Evolutionary conservation across 495 filamentous ascomycete species (phyloP).

Genomic region (Aspergillus nidulans): DNA sequence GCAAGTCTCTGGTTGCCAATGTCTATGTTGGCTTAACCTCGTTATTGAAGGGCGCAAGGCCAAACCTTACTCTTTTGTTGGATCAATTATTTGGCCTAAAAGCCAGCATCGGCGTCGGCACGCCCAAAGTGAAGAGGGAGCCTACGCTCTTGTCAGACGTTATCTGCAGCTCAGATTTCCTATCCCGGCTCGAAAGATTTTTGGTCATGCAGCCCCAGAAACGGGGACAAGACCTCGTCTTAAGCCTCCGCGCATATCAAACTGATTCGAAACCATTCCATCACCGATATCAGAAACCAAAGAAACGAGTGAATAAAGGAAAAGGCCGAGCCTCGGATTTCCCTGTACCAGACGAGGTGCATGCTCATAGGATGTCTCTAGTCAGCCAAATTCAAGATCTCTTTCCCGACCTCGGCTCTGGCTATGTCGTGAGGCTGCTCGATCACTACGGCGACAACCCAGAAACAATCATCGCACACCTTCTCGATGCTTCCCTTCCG

Average conservation of each 20-base stretch:
- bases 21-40: slow-evolving; percentile 68
- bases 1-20: slow-evolving; percentile 61
- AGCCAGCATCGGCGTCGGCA: slow-evolving; percentile 53
- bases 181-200: slow-evolving; percentile 48
- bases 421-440: slow-evolving; percentile 73
- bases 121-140: slow-evolving; percentile 34
- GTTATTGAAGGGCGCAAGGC: slow-evolving; percentile 57
- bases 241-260: slow-evolving; percentile 42
- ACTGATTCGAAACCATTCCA: slow-evolving; percentile 45
- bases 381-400: slow-evolving; percentile 87
- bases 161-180: slow-evolving; percentile 39
- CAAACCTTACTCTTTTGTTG: slow-evolving; percentile 65
- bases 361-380: slow-evolving; percentile 76
- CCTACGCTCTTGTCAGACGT: slow-evolving; percentile 42
- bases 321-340: slow-evolving; percentile 52
- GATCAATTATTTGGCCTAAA: slow-evolving; percentile 84
- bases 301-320: slow-evolving; percentile 60
- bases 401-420: slow-evolving; percentile 83
- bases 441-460: slow-evolving; percentile 73
- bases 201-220: slow-evolving; percentile 49
- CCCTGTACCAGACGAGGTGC: slow-evolving; percentile 49
- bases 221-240: slow-evolving; percentile 38
- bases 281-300: slow-evolving; percentile 53
- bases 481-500: slow-evolving; percentile 80
- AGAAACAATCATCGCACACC: slow-evolving; percentile 74